Conservation (phyloP, 768 basidiomycete species). For the Chalciporus sphaerocephalus region DNA sequence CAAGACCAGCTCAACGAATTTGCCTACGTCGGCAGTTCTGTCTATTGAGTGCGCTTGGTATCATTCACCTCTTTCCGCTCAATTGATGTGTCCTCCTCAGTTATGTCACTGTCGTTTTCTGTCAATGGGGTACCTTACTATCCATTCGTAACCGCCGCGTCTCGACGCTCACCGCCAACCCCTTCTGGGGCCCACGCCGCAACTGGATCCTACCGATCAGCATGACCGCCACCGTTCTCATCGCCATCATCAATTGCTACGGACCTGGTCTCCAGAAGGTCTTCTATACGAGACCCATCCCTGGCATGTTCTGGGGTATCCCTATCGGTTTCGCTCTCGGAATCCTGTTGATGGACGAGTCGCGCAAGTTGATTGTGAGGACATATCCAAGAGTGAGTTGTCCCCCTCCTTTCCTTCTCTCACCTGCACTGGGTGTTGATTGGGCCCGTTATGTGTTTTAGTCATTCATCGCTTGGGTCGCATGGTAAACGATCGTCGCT, state of each 20-base stretch:
- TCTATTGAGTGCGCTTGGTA: slow-evolving; percentile 32
- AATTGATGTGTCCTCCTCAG: slow-evolving; percentile 12
- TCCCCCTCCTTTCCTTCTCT: not conserved
- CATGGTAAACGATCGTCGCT: slow-evolving; percentile 11
- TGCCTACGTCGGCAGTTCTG: slow-evolving; percentile 38
- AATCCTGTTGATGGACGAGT: slow-evolving; percentile 42
- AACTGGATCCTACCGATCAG: slow-evolving; percentile 32
- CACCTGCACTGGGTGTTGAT: not conserved
- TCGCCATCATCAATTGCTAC: slow-evolving; percentile 35
- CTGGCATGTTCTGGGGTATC: slow-evolving; percentile 42
- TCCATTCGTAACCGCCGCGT: slow-evolving; percentile 29
- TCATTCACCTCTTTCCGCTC: not conserved
- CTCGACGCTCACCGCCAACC: slow-evolving; percentile 25
- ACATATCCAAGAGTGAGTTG: slow-evolving; percentile 39
- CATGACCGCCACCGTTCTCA: slow-evolving; percentile 30
- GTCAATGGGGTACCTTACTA: slow-evolving; percentile 24
- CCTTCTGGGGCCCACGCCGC: slow-evolving; percentile 37
- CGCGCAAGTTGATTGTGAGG: slow-evolving; percentile 43
- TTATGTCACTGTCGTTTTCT: slow-evolving; percentile 35
- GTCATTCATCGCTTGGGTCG: slow-evolving; percentile 26
- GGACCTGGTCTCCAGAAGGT: slow-evolving; percentile 31
- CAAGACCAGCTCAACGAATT: slow-evolving; percentile 31
- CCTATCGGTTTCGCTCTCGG: slow-evolving; percentile 40
- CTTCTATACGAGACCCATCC: slow-evolving; percentile 39
- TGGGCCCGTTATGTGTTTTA: not conserved